Conservation (phyloP, 169 alveolate genomes). For the Amoebophrya sp. region DNA sequence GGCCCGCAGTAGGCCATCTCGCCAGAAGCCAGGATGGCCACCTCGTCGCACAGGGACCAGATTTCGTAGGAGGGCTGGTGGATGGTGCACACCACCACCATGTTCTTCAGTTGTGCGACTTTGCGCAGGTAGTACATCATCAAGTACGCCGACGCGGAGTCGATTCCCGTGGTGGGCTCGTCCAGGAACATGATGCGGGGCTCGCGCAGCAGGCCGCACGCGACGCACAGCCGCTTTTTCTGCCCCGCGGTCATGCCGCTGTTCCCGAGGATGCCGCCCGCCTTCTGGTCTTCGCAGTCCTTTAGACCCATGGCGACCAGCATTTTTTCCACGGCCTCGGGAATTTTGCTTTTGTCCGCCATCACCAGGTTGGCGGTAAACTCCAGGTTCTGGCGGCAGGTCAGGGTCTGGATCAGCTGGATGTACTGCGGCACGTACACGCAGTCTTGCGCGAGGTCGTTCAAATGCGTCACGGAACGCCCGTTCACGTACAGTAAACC, state of each 20-base stretch:
- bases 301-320: neutral
- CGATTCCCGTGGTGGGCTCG: slow-evolving; percentile 86
- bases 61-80: slow-evolving; percentile 70
- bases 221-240: slow-evolving; percentile 73
- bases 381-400: neutral
- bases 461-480: neutral
- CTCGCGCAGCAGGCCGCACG: slow-evolving; percentile 71
- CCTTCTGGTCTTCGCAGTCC: neutral
- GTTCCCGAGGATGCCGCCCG: neutral
- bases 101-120: slow-evolving; percentile 49
- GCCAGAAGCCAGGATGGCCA: slow-evolving; percentile 60
- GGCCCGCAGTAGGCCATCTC: too few species aligned
- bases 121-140: slow-evolving; percentile 58
- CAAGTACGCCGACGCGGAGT: slow-evolving; percentile 66
- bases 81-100: slow-evolving; percentile 49
- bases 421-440: slow-evolving; percentile 17
- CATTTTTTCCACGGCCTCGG: neutral
- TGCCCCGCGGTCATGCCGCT: slow-evolving; percentile 78
- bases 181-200: slow-evolving; percentile 72
- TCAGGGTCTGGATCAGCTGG: neutral
- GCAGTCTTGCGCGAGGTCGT: neutral
- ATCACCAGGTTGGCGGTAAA: neutral
- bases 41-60: slow-evolving; percentile 56
- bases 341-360: neutral
- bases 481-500: neutral